Conservation (phyloP, 805 yeast genomes). For the Torulaspora franciscae region DNA sequence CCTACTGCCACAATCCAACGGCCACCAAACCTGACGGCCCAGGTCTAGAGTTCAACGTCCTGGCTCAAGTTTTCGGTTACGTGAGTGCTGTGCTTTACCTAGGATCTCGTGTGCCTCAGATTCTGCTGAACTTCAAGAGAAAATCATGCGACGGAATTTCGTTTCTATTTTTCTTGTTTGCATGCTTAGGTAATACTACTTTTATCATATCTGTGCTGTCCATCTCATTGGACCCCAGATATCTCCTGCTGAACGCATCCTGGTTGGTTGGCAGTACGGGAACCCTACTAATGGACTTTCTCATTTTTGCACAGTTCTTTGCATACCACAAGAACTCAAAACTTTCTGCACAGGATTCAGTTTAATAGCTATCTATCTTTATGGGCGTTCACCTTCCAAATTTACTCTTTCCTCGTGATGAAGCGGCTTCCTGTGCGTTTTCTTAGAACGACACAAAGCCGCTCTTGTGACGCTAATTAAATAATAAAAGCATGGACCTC, state of each 20-base stretch:
- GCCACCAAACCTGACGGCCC: slow-evolving; percentile 21
- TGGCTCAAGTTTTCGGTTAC: slow-evolving; percentile 86
- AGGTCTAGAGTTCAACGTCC: slow-evolving; percentile 58
- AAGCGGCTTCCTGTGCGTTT: slow-evolving; percentile 3
- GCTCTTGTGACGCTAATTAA: slow-evolving; percentile 2
- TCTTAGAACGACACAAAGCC: slow-evolving; percentile 6
- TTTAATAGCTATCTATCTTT: slow-evolving; percentile 5
- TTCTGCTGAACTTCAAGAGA: slow-evolving; percentile 73
- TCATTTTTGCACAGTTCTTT: slow-evolving; percentile 83
- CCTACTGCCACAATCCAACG: slow-evolving; percentile 46
- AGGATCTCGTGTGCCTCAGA: slow-evolving; percentile 92
- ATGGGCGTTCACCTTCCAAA: not conserved
- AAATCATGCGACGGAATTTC: slow-evolving; percentile 95
- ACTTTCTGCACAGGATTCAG: slow-evolving; percentile 3
- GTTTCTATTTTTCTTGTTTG: slow-evolving; percentile 87
- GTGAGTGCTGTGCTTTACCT: slow-evolving; percentile 67
- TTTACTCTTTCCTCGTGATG: not conserved
- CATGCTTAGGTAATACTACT: slow-evolving; percentile 89
- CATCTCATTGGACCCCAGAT: slow-evolving; percentile 63
- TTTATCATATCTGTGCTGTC: slow-evolving; percentile 82
- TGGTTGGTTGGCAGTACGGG: slow-evolving; percentile 94
- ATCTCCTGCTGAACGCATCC: slow-evolving; percentile 74
- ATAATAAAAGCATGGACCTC: not conserved
- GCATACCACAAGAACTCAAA: slow-evolving; percentile 43
- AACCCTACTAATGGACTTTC: slow-evolving; percentile 74